phyloP scores from a whole-genome alignment of 805 yeast species.

The Candida montana region DNA sequence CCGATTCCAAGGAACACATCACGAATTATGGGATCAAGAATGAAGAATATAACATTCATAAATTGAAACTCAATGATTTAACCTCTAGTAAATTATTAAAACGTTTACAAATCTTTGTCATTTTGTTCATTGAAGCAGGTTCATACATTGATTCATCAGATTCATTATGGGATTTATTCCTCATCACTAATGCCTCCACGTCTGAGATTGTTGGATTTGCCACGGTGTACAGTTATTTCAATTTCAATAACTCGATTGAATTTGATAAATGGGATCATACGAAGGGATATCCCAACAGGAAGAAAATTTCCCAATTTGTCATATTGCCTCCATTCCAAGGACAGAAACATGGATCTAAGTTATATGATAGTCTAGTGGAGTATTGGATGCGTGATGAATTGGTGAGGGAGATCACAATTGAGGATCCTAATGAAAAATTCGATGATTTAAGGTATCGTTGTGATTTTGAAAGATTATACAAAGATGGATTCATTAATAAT shows the following conservation, averaged over 20 bases:
- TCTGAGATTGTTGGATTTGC: slow-evolving; percentile 66
- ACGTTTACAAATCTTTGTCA: slow-evolving; percentile 72
- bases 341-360: slow-evolving; percentile 59
- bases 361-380: slow-evolving; percentile 54
- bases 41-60: slow-evolving; percentile 47
- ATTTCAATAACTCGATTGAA: slow-evolving; percentile 48
- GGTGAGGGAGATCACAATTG: slow-evolving; percentile 76
- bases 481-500: slow-evolving; percentile 28
- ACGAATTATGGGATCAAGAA: slow-evolving; percentile 30
- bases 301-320: slow-evolving; percentile 83
- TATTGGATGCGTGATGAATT: slow-evolving; percentile 48
- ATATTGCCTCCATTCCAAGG: slow-evolving; percentile 82
- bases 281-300: slow-evolving; percentile 37
- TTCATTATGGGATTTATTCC: slow-evolving; percentile 73
- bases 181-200: slow-evolving; percentile 34
- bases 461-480: slow-evolving; percentile 53
- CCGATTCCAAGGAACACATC: slow-evolving; percentile 30
- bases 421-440: slow-evolving; percentile 90
- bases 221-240: slow-evolving; percentile 82
- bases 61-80: slow-evolving; percentile 33
- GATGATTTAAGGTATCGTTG: slow-evolving; percentile 85
- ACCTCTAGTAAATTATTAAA: slow-evolving; percentile 28
- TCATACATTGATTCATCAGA: slow-evolving; percentile 77
- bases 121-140: slow-evolving; percentile 91
- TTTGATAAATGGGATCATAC: slow-evolving; percentile 37